A percentile compares a stretch with the other conserved stretches of the same genome.
Evolutionary conservation across 2,329 filamentous ascomycete species (phyloP).

Genomic region (Fusarium hainanense): DNA sequence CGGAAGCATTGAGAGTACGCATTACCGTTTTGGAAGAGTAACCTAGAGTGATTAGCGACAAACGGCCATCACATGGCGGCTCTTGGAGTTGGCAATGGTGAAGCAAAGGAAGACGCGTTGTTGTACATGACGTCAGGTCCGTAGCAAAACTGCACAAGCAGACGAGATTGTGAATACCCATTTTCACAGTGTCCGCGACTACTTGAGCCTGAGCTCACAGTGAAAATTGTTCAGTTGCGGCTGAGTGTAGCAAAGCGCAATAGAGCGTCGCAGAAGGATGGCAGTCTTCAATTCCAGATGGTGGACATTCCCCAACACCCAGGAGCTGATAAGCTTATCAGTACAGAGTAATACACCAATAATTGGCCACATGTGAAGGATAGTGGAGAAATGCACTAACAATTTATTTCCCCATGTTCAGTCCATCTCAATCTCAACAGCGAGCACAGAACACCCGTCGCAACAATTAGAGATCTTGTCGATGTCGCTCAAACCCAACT

Average conservation of each 20-base stretch:
- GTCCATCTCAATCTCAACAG: background rate
- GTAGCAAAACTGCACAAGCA: background rate
- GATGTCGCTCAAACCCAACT: background rate
- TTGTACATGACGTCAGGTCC: background rate
- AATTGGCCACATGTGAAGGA: rapidly evolving
- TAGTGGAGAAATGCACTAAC: background rate
- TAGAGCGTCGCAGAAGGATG: background rate
- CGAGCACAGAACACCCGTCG: background rate
- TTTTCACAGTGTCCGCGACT: background rate
- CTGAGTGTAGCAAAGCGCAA: background rate
- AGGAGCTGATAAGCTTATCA: background rate
- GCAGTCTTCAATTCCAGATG: background rate
- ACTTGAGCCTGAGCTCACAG: background rate
- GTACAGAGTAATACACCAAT: background rate
- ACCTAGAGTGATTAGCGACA: background rate
- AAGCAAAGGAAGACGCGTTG: background rate
- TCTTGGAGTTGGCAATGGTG: too few species aligned
- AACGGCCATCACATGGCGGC: background rate
- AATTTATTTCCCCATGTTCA: background rate
- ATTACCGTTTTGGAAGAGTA: background rate
- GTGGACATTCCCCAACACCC: background rate
- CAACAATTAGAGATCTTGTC: background rate
- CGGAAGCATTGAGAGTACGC: background rate
- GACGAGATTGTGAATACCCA: background rate
- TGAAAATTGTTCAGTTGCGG: background rate